These are phyloP conservation scores for Plasmodiophora brassicae DNA, from an alignment of 208 protist species.

Conservation along the genomic window DNA sequence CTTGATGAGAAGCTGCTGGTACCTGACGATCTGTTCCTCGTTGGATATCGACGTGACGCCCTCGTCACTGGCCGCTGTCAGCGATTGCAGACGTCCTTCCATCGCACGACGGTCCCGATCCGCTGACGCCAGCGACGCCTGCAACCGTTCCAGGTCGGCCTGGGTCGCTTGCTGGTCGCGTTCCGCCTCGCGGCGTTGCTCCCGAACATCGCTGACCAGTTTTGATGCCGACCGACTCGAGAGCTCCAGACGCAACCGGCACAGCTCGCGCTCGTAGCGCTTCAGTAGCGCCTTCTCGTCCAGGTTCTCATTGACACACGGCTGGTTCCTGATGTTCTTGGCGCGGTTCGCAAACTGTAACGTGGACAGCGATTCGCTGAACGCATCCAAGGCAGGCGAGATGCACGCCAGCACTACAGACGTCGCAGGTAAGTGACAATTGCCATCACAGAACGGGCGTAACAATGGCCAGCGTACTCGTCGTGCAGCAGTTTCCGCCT, in stretches of 20 bases:
- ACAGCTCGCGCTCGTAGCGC: slow-evolving; percentile 27
- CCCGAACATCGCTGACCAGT: slow-evolving; percentile 57
- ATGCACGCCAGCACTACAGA: not conserved
- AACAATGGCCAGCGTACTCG: too few species aligned
- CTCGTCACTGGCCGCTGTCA: slow-evolving; percentile 63
- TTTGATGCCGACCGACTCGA: not conserved
- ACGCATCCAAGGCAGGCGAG: not conserved
- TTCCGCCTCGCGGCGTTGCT: slow-evolving; percentile 56
- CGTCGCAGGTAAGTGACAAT: not conserved
- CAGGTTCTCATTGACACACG: slow-evolving; percentile 37
- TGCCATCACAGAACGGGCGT: not conserved
- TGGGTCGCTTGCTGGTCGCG: slow-evolving; percentile 56
- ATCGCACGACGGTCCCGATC: slow-evolving; percentile 44
- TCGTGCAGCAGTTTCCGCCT: slow-evolving; percentile 58
- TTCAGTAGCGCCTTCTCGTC: not conserved
- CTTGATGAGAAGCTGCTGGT: slow-evolving; percentile 89
- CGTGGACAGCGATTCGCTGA: not conserved
- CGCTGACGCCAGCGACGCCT: slow-evolving; percentile 45
- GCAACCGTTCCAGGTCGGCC: slow-evolving; percentile 53
- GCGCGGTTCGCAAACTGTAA: slow-evolving; percentile 33
- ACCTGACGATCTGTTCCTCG: slow-evolving; percentile 80
- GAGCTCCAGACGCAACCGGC: slow-evolving; percentile 6
- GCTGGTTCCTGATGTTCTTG: slow-evolving; percentile 42
- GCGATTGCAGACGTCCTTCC: slow-evolving; percentile 44
- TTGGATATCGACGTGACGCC: slow-evolving; percentile 72